phyloP scores from a whole-genome alignment of 1,284 basidiomycete species.

The Stygiomarasmius scandens region DNA sequence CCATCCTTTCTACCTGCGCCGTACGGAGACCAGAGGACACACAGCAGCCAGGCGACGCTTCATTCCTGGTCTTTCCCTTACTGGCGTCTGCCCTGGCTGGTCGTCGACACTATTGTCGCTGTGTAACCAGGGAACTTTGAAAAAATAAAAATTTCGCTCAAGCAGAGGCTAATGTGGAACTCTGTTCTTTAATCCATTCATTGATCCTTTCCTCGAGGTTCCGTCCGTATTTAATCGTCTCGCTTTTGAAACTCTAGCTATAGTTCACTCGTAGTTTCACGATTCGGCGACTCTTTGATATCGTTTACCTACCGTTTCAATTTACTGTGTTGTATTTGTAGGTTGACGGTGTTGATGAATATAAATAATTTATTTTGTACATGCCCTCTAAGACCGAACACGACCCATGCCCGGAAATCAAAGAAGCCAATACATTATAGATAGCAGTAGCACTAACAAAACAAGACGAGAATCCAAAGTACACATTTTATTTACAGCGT shows the following conservation, averaged over 20 bases:
- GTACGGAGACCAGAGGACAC: neutral
- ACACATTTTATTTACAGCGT: constrained; percentile 64
- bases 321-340: neutral
- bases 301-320: neutral
- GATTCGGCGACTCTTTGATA: neutral
- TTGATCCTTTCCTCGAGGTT: neutral
- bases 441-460: neutral
- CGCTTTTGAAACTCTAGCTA: neutral
- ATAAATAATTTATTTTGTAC: neutral
- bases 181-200: neutral
- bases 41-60: neutral
- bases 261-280: neutral
- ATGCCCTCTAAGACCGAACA: neutral
- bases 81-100: neutral
- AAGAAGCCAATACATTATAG: neutral
- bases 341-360: neutral
- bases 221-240: neutral
- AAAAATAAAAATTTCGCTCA: no score
- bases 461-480: neutral
- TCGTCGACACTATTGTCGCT: neutral
- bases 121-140: neutral
- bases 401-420: neutral
- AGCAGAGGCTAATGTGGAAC: no score
- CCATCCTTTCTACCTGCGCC: neutral
- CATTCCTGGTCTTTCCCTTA: neutral